Base-by-base conservation (phyloP, 192 early-diverging fungal species). In the Borealophlyctis nickersoniae region DNA sequence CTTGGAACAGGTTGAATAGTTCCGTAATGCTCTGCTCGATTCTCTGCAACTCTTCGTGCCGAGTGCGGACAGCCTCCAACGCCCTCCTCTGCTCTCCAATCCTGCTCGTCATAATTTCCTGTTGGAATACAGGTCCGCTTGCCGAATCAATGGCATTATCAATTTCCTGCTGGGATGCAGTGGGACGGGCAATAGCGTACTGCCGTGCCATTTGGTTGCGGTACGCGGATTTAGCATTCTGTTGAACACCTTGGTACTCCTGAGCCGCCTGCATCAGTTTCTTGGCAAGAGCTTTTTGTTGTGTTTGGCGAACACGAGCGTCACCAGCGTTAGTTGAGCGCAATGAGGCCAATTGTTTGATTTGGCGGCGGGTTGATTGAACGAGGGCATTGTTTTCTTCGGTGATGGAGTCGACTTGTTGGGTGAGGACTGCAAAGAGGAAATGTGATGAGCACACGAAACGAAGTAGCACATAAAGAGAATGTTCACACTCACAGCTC, bases 11-110 rank as follows among this genome's bases (percentile, higher is more conserved):
- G 19, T 66, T 66, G 31, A 80, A 78, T 33, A 88, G 58, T 67
- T 88, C 82, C 4, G 69, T 71, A 13, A 88, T 71, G 16, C 76
- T 81, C 36, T 69, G 69, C 28, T 83, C 87, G 4, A 88, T 76
- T 52, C 74, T 76, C n/a, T 61, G 63, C 28, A 88, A 71, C 62
- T 88, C 86, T 14, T 85, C 72, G 54, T 87, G 87, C 11, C 87
- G 67, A 57, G 71, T 74, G 56, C 82, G 81, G 0, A 88, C 86
- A 39, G 79, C 82, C 31, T 83, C 59, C 30, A 88, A 50, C 5
- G 80, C 78, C 19, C 66, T 60, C 16, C 82, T 63, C 52, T 84
- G 77, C 14, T 73, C 79, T 2, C 69, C 76, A 28, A 82, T 60
- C 0, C 78, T 55, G 13, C 72, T 60, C 36, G 71, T 60, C 28